phyloP scores from a whole-genome alignment of 495 filamentous ascomycete species.

The Trichoderma orchidacearum region DNA sequence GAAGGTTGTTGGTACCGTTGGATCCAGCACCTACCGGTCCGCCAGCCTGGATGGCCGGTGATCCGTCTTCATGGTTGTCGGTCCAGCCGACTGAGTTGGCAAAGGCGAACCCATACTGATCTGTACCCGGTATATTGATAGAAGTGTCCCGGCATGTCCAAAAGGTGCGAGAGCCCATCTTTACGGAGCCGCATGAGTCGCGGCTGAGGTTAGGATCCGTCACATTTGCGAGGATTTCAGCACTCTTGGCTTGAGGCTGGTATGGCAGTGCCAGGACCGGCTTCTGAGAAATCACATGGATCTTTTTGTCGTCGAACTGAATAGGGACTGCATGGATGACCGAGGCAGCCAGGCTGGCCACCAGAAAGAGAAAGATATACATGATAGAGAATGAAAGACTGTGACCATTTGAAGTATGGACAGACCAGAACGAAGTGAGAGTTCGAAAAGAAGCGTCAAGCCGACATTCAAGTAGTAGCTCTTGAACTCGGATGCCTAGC shows the following conservation, averaged over 20 bases:
- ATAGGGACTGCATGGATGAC: neutral
- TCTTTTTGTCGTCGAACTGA: neutral
- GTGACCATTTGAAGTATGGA: too few relatives aligned
- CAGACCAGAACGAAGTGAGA: too few relatives aligned
- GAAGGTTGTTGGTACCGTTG: neutral
- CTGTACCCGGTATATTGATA: slow-evolving; percentile 7
- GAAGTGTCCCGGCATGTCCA: slow-evolving; percentile 19
- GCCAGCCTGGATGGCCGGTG: neutral
- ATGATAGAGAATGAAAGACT: too few relatives aligned
- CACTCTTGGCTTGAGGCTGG: slow-evolving; percentile 2
- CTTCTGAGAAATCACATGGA: neutral
- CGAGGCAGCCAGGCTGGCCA: neutral
- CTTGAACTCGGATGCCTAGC: too few relatives aligned
- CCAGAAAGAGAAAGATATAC: neutral
- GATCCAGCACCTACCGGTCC: neutral
- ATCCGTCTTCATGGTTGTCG: slow-evolving; percentile 7
- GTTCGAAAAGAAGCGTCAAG: too few relatives aligned
- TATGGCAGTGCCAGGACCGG: neutral
- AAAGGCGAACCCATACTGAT: slow-evolving; percentile 8
- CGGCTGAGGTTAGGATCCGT: slow-evolving; percentile 15
- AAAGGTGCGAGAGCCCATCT: slow-evolving; percentile 12
- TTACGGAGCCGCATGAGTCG: slow-evolving; percentile 16
- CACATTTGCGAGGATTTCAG: slow-evolving; percentile 13
- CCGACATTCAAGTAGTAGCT: too few relatives aligned
- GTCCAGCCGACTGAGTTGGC: slow-evolving; percentile 17